phyloP scores from a whole-genome alignment of 2,329 filamentous ascomycete genomes.

The Monilinia fructicola region DNA sequence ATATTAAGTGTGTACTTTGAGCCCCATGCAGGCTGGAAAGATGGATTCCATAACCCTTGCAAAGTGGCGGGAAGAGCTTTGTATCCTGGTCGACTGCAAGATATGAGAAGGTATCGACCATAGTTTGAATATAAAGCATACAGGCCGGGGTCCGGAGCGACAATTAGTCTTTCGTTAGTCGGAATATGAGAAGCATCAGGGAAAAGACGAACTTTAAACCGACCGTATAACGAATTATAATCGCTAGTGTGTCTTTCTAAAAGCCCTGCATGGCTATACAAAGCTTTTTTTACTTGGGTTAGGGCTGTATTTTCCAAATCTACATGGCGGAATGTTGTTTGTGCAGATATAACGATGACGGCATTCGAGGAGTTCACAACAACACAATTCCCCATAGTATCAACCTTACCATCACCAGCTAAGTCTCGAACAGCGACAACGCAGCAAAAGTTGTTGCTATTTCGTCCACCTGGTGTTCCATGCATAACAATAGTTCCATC shows the following conservation, averaged over 20 bases:
- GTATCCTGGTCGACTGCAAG: slow-evolving; percentile 38
- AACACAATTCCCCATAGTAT: slow-evolving; percentile 41
- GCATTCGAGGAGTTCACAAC: slow-evolving; percentile 42
- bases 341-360: slow-evolving; percentile 43
- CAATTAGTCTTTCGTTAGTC: slow-evolving; percentile 39
- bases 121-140: slow-evolving; percentile 43
- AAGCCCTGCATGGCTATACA: slow-evolving; percentile 28
- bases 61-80: slow-evolving; percentile 45
- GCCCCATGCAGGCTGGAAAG: slow-evolving; percentile 48
- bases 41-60: slow-evolving; percentile 48
- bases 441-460: slow-evolving; percentile 42
- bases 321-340: slow-evolving; percentile 43
- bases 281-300: background rate
- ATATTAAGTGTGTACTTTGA: slow-evolving; percentile 53
- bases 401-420: slow-evolving; percentile 34
- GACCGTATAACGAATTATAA: slow-evolving; percentile 40
- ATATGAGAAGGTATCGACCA: slow-evolving; percentile 44
- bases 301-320: slow-evolving; percentile 31
- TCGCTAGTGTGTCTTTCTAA: slow-evolving; percentile 40
- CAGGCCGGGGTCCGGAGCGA: slow-evolving; percentile 29
- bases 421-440: slow-evolving; percentile 36
- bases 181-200: slow-evolving; percentile 33
- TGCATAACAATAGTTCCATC: slow-evolving; percentile 43
- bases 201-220: slow-evolving; percentile 36
- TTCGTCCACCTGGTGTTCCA: slow-evolving; percentile 42